Base-by-base conservation (phyloP, 2,329 filamentous ascomycete species). In the Mollisiaceae sp. region DNA sequence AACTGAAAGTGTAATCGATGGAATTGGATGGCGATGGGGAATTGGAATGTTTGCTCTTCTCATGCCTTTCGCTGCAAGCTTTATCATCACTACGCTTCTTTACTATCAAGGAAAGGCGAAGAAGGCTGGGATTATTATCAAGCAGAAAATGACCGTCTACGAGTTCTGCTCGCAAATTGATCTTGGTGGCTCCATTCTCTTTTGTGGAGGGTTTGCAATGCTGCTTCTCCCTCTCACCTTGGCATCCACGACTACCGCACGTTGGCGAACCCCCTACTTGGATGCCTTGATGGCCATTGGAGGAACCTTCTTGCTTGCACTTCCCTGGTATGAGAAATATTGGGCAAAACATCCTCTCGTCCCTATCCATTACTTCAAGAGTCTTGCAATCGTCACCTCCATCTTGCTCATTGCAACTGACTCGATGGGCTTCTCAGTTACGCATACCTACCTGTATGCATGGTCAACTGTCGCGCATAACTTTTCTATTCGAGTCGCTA, bases 41-140 rank as follows among this genome's bases (percentile, higher is more conserved):
- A 85, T 85, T 66, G 85, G 82, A 18, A 85, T 87, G 72, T 82
- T 85, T 76, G 82, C 83, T 11, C 81, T 87, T 60, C 76, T 86
- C 27, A 78, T 86, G 66, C 85, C 83, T 20, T 75, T 85, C n/a
- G 79, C 80, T 41, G 83, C 82, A 32, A 75, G 80, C 32, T 82
- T 83, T 27, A 78, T 86, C 38, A 80, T 83, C 24, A 74, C 78
- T 1, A 80, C 82, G 2, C 74, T 87, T 1, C 79, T 81, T 59
- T 78, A 80, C 70, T 85, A 83, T 70, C 82, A 85, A 74, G 72
- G 77, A 15, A 82, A 79, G 63, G 83, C 83, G 27, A 80, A 81
- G 65, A 81, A 79, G 68, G 72, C 79, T 35, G 81, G 80, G 15
- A 71, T 83, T 2, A 69, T 82, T 1, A 78, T 78, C 1, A 57